A percentile compares a stretch with the other conserved stretches of the same genome.
Conservation (phyloP, 2,329 filamentous ascomycete genomes). For the Ilyonectria destructans region DNA sequence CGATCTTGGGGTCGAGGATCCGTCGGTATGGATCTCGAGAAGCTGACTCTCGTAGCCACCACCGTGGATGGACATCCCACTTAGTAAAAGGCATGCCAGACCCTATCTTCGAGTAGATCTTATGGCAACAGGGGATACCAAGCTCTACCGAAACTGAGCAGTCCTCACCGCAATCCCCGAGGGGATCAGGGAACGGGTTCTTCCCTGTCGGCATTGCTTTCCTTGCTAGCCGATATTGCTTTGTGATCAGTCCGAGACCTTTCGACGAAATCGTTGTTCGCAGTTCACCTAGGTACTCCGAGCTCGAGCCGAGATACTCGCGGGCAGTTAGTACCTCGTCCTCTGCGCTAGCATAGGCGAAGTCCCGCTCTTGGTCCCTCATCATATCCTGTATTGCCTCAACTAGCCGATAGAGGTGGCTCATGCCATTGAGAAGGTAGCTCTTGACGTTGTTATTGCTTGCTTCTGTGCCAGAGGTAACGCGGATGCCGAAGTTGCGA, state of each 20-base stretch:
- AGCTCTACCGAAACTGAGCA: conserved; percentile 22
- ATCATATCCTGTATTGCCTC: conserved; percentile 32
- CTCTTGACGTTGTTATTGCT: conserved; percentile 32
- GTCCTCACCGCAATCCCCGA: conserved; percentile 19
- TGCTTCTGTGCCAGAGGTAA: conserved; percentile 30
- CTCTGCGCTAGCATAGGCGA: conserved; percentile 17
- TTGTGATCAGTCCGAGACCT: conserved; percentile 6
- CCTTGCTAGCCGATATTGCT: background rate
- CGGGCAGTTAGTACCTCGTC: conserved; percentile 27
- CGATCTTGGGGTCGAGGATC: conserved; percentile 22
- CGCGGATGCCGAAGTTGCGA: conserved; percentile 33
- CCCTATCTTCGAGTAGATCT: conserved; percentile 20
- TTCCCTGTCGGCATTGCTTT: too few relatives aligned
- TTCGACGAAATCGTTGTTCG: conserved; percentile 4
- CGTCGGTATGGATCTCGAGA: conserved; percentile 19
- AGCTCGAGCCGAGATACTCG: conserved; percentile 6
- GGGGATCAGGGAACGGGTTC: too few relatives aligned
- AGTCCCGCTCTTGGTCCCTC: conserved; percentile 29
- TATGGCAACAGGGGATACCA: conserved; percentile 27
- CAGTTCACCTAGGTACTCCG: conserved; percentile 8
- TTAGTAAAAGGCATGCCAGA: conserved; percentile 2
- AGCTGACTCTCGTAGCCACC: conserved; percentile 12
- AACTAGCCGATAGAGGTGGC: background rate
- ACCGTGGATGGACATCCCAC: too few relatives aligned
- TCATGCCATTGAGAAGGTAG: conserved; percentile 28